phyloP scores from a whole-genome alignment of 352 stramenopile genomes.

The Pythium periplocum region DNA sequence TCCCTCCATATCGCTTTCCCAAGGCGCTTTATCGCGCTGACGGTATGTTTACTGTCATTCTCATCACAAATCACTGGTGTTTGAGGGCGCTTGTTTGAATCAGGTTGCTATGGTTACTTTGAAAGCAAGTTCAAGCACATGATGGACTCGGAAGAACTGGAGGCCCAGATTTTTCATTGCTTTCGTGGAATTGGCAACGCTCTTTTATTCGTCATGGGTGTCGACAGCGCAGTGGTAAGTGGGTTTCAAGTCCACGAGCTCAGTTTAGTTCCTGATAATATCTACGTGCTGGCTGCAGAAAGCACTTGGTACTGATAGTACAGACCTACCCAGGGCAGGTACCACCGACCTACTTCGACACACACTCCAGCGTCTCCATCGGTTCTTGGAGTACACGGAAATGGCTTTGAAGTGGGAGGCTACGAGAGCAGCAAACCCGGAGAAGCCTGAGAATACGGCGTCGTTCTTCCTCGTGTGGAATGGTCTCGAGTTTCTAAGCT shows the following conservation, averaged over 20 bases:
- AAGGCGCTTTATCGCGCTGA: constrained; percentile 61
- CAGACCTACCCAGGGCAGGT: not conserved
- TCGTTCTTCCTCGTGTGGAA: constrained; percentile 64
- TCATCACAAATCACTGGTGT: not conserved
- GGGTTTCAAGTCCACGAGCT: not conserved
- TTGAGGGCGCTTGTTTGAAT: not conserved
- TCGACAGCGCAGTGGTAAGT: constrained; percentile 33
- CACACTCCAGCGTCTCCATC: constrained; percentile 5
- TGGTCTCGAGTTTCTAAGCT: constrained; percentile 59
- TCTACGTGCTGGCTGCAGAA: not conserved
- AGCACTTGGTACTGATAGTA: not conserved
- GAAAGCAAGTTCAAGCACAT: constrained; percentile 78
- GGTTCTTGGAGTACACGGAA: constrained; percentile 23
- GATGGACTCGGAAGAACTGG: constrained; percentile 72
- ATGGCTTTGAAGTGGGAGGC: constrained; percentile 39
- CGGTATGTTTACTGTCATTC: constrained; percentile 16
- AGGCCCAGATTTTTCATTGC: constrained; percentile 80
- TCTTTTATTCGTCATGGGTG: constrained; percentile 48
- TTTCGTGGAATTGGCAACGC: constrained; percentile 77
- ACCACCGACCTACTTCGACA: constrained; percentile 2
- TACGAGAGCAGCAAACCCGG: constrained; percentile 24
- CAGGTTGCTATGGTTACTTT: constrained; percentile 75
- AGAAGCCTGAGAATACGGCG: constrained; percentile 32
- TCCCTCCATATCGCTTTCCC: constrained; percentile 71
- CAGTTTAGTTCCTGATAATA: not conserved